A percentile compares a stretch with the other conserved stretches of the same genome.
These are phyloP conservation scores for Erodium moschatum DNA, from an alignment of 441 rosid genomes.

Conservation along the genomic window DNA sequence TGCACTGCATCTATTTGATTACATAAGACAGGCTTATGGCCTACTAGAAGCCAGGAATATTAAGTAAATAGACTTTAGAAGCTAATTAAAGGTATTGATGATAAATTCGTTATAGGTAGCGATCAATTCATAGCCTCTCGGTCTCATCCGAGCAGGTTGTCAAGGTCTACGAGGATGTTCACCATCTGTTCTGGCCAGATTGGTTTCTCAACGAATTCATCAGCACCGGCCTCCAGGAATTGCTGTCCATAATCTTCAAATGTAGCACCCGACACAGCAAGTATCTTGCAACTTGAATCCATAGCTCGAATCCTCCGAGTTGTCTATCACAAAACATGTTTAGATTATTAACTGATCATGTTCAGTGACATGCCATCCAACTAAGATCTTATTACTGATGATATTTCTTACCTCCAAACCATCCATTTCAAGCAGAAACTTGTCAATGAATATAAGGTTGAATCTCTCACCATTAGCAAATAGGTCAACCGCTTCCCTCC, in stretches of 20 bases:
- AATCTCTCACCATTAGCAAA: constrained; percentile 11
- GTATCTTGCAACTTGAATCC: background rate
- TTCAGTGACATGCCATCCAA: no score
- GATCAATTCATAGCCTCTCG: no score
- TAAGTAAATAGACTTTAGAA: no score
- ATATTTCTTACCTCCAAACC: constrained; percentile 20
- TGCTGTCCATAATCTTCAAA: background rate
- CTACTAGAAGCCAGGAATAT: no score
- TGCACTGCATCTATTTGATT: no score
- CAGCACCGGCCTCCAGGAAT: background rate
- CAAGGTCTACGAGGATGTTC: background rate
- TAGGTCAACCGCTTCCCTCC: constrained; percentile 15
- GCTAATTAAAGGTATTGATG: background rate
- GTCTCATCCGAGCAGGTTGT: background rate
- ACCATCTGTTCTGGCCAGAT: background rate
- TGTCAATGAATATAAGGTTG: constrained; percentile 22
- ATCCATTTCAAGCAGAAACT: constrained; percentile 11
- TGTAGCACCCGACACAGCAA: background rate
- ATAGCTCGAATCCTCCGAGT: background rate
- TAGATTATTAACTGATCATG: no score
- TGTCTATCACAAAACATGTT: background rate
- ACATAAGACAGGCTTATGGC: no score
- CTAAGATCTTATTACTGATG: no score
- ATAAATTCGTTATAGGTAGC: no score
- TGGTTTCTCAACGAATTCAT: background rate